Evolutionary conservation across 768 basidiomycete species (phyloP).

Genomic region (Guyanaporus albipodus): DNA sequence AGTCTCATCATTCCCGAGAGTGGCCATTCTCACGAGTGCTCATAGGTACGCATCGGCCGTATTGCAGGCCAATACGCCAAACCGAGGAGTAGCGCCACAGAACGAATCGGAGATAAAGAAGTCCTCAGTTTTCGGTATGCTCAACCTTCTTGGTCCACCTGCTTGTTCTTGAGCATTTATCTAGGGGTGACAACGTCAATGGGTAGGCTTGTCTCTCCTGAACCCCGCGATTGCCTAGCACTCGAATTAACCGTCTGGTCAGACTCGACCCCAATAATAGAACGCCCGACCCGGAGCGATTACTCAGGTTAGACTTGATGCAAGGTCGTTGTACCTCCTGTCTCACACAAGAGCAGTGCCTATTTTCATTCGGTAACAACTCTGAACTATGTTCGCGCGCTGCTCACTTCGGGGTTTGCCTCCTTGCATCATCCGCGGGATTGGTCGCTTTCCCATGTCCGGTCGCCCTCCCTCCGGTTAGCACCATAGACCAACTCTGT

Average conservation of each 20-base stretch:
- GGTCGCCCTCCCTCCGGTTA: conserved; percentile 70
- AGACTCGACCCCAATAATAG: conserved; percentile 71
- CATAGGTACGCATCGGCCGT: conserved; percentile 75
- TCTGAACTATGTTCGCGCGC: conserved; percentile 84
- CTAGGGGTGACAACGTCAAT: conserved; percentile 94
- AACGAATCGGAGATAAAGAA: conserved; percentile 69
- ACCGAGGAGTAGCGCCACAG: conserved; percentile 80
- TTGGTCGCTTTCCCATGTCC: conserved; percentile 92
- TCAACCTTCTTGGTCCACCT: not conserved
- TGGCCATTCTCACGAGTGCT: conserved; percentile 2
- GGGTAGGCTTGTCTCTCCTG: conserved; percentile 45
- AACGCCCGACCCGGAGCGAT: conserved; percentile 83
- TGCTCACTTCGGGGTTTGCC: conserved; percentile 91
- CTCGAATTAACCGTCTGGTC: not conserved
- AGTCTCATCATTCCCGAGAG: not conserved
- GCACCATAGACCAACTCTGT: conserved; percentile 15
- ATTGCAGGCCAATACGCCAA: conserved; percentile 98
- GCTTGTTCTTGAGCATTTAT: not conserved
- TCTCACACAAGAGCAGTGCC: conserved; percentile 48
- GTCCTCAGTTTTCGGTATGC: conserved; percentile 83
- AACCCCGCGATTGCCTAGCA: not conserved
- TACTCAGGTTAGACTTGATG: conserved; percentile 53
- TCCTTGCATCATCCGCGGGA: conserved; percentile 86
- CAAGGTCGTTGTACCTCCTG: not conserved
- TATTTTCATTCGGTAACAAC: conserved; percentile 97